Base-by-base conservation (phyloP, 495 filamentous ascomycete species). In the Penicillium diatomitis region DNA sequence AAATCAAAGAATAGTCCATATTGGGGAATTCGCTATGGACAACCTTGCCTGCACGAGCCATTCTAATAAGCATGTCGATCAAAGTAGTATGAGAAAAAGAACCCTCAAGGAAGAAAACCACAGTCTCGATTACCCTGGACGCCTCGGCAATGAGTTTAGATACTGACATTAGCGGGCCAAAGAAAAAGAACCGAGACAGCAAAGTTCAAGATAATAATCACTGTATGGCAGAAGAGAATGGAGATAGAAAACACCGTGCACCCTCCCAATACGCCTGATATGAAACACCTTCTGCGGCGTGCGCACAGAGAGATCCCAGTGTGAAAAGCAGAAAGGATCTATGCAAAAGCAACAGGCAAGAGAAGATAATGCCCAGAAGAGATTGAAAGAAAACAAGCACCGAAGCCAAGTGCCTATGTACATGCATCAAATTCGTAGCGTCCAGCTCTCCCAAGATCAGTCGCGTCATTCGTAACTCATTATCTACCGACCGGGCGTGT, bases 401-500 rank as follows among this genome's bases (percentile, higher is more conserved):
- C 48, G 60, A 12, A 52, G 44, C 52, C 46, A 49, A 51, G 54
- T 48, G 60, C 55, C 38, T 61, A 63, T 63, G 55, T 63, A 63
- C 58, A 61, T 63, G 53, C 60, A 63, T 63, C 52, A 63, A 56
- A 55, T 53, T 62, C 62, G 47, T 55, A 55, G 64, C 54, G 57
- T 54, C 44, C 49, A n/a, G 33, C 41, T 49, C 53, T 47, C 48
- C 40, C 34, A 6, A 7, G n/a, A n/a, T 46, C 37, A 8, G 45
- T 29, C 31, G 32, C 20, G 35, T 33, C 34, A 28, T 41, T 39
- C 46, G 1, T 12, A 45, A 32, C 52, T 70, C 57, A 75, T 72
- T 29, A 63, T 66, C 46, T 74, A 75, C 34, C 67, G 69, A 44
- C 85, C 84, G 0, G 86, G 85, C 4, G 86, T 88, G 69, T 84